These are phyloP conservation scores for Russula sp. DNA, from an alignment of 768 basidiomycete genomes.

Conservation along the genomic window DNA sequence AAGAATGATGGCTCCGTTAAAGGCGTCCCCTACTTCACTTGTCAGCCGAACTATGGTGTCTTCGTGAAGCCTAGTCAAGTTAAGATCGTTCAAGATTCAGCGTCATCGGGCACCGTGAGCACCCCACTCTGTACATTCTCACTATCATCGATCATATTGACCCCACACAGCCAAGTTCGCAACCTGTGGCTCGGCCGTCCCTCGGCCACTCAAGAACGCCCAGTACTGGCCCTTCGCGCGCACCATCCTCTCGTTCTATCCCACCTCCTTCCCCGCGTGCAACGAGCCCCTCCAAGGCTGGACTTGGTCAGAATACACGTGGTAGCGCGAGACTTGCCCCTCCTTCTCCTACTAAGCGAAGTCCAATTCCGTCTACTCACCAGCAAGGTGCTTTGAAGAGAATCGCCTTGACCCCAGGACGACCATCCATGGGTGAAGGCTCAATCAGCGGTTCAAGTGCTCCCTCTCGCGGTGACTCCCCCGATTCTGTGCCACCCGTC, in stretches of 20 bases:
- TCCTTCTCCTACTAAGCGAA: slow-evolving; percentile 59
- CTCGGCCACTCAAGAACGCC: slow-evolving; percentile 24
- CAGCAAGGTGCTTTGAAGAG: slow-evolving; percentile 19
- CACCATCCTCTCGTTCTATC: slow-evolving; percentile 24
- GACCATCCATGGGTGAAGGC: slow-evolving; percentile 39
- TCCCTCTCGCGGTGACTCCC: slow-evolving; percentile 37
- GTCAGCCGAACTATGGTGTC: slow-evolving; percentile 73
- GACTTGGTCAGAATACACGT: slow-evolving; percentile 26
- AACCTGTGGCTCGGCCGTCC: background rate
- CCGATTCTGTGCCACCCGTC: slow-evolving; percentile 31
- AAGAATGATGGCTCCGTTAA: slow-evolving; percentile 95
- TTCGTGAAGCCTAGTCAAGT: slow-evolving; percentile 89
- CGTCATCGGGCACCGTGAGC: slow-evolving; percentile 10
- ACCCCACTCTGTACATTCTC: background rate
- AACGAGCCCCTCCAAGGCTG: slow-evolving; percentile 18
- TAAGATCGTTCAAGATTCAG: slow-evolving; percentile 43
- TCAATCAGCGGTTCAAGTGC: slow-evolving; percentile 37
- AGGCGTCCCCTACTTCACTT: slow-evolving; percentile 77
- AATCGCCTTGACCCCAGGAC: slow-evolving; percentile 41
- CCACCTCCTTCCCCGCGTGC: slow-evolving; percentile 28
- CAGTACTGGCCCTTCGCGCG: slow-evolving; percentile 23
- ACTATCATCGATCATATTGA: slow-evolving; percentile 4
- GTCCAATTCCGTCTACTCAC: slow-evolving; percentile 25
- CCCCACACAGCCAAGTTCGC: slow-evolving; percentile 15
- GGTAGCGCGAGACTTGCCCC: slow-evolving; percentile 29